Evolutionary conservation across 2,329 filamentous ascomycete genomes (phyloP).

Genomic region (Acrocalymma vagum): DNA sequence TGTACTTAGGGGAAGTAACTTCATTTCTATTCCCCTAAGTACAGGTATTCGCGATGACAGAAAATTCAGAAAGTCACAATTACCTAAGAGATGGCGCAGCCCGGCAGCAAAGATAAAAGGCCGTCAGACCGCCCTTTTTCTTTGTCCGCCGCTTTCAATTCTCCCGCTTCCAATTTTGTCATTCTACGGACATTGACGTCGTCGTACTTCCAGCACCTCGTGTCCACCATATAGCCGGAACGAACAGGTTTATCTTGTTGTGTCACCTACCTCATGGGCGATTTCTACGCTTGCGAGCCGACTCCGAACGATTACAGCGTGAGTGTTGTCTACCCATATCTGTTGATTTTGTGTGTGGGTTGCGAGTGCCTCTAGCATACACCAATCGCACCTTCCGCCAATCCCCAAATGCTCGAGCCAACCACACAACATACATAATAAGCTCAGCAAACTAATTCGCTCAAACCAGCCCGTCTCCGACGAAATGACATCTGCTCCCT

Average conservation of each 20-base stretch:
- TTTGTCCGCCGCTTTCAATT: constrained; percentile 7
- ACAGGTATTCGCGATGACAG: constrained; percentile 37
- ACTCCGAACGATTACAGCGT: too few species aligned
- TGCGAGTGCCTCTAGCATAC: too few species aligned
- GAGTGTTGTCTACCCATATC: too few species aligned
- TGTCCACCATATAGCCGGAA: constrained; percentile 14
- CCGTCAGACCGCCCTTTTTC: constrained; percentile 20
- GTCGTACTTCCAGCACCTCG: too few species aligned
- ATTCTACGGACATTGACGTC: constrained; percentile 2
- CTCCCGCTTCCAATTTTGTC: constrained; percentile 8
- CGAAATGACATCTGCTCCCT: constrained; percentile 67
- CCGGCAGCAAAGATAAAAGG: constrained; percentile 38
- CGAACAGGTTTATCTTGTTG: constrained; percentile 5
- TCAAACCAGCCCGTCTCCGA: too few species aligned
- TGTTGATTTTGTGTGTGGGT: too few species aligned
- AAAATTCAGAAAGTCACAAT: constrained; percentile 35
- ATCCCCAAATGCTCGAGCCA: too few species aligned
- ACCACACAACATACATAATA: too few species aligned
- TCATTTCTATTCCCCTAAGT: constrained; percentile 40
- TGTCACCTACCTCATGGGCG: too few species aligned
- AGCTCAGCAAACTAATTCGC: too few species aligned
- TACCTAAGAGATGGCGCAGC: constrained; percentile 44
- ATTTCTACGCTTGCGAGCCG: too few species aligned
- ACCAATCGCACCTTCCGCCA: too few species aligned
- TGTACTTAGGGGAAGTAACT: constrained; percentile 42